Percentiles rank a stretch among this genome's conserved stretches.
Evolutionary conservation across 768 basidiomycete species (phyloP).

Genomic region (Butyriboletus loyo): DNA sequence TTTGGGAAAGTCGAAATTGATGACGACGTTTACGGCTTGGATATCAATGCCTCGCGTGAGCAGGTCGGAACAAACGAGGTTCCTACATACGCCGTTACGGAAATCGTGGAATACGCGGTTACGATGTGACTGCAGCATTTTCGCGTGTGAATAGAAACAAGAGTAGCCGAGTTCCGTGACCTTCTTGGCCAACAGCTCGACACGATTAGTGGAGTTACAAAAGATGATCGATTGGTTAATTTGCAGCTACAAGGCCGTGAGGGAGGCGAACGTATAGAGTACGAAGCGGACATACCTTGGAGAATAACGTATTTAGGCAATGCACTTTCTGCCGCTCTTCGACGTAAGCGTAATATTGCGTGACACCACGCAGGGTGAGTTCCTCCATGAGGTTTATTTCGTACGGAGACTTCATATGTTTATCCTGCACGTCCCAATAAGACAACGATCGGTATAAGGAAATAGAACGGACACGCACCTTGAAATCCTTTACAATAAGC

Average conservation of each 20-base stretch:
- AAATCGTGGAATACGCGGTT: slow-evolving; percentile 99
- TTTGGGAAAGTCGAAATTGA: slow-evolving; percentile 99
- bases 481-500: slow-evolving; percentile 98
- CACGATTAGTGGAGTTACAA: slow-evolving; percentile 99
- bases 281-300: slow-evolving; percentile 58
- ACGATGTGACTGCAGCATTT: slow-evolving; percentile 98
- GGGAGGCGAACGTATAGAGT: not conserved
- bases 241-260: slow-evolving; percentile 67
- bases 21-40: slow-evolving; percentile 99
- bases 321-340: slow-evolving; percentile 99
- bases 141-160: slow-evolving; percentile 99
- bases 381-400: slow-evolving; percentile 99
- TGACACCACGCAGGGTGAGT: slow-evolving; percentile 96
- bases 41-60: slow-evolving; percentile 99
- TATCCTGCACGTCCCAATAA: slow-evolving; percentile 55
- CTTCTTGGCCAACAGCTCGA: slow-evolving; percentile 98
- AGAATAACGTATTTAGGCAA: slow-evolving; percentile 98
- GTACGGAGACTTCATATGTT: slow-evolving; percentile 93
- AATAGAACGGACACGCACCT: slow-evolving; percentile 45
- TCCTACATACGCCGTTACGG: slow-evolving; percentile 96
- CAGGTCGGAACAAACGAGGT: slow-evolving; percentile 96
- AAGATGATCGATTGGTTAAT: slow-evolving; percentile 99
- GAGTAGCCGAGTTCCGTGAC: slow-evolving; percentile 99
- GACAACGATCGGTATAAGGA: not conserved
- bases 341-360: slow-evolving; percentile 99